Base-by-base conservation (phyloP, 805 yeast species). In the Komagataella phaffii region DNA sequence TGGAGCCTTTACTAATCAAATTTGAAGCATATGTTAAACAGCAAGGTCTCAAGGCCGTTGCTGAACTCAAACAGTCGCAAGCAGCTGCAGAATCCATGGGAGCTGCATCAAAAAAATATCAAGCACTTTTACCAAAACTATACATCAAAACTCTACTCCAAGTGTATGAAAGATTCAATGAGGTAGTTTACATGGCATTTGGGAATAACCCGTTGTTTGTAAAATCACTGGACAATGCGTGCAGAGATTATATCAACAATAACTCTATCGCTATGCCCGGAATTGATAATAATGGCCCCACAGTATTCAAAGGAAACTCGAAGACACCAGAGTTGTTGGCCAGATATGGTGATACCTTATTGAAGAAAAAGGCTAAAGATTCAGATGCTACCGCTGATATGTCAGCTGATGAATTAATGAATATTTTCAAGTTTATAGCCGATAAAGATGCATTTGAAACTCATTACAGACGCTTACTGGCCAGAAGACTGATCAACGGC, bases 401-500 rank as follows among this genome's bases (percentile, higher is more conserved):
- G 82, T 80, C 81, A 51, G 80, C 85, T 48, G 90, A 85, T 58
- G 93, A 90, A 61, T 77, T 93, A 59, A 87, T 91, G 86, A 78
- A 83, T 14, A 74, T 93, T 24, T 88, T 93, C 73, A 83, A 83
- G 61, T 91, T 86, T 63, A 76, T 95, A 53, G 89, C 87, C 47
- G 98, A 93, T 64, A 90, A 89, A 65, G 98, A 95, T 70, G 87
- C 93, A 46, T 95, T 93, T 68, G 98, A 93, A 69, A 85, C 83
- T 55, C 85, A 87, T 70, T 93, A 93, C 67, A 81, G 97, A 66
- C 80, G 97, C 56, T 73, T 85, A 62, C 75, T 93, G 59, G 91
- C 98, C 8, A 86, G 85, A 64, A 79, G 99, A 64, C 76, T 93
- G 58, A 90, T 93, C 60, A 84, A 85, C 62, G 85, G 89, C 58